Base-by-base conservation (phyloP, 306 rosid genomes). In the Dryas octopetala region DNA sequence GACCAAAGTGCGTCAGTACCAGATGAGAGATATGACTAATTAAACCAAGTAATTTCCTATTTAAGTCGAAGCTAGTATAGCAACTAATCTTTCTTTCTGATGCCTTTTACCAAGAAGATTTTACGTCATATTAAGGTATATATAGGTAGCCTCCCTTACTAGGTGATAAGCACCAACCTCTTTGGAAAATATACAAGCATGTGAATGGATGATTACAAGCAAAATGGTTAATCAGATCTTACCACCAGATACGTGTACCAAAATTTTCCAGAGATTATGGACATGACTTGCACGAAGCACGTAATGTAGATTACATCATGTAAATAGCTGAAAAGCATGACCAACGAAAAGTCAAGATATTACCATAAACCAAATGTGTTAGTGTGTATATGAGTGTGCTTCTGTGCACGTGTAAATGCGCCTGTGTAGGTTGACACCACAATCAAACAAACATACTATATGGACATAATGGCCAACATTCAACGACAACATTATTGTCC, bases 231-330 rank as follows among this genome's bases (percentile, higher is more conserved):
- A 71, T 44, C 16, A 71, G 76, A 69, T 62, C 91, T 87, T 85
- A 95, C 97, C 96, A 87, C 87, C 74, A 95, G 84, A 88, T 89
- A 90, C 9, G 86, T 86, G 83, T 85, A 91, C 96, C 96, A 95
- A 76, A 95, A 91, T 72, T 87, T 95, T 78, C 90, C 99, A 16
- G 99, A 95, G 84, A 95, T 63, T 79, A 95, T 86, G 80, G 99
- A 95, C 84, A 84, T 81, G 61, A 95, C 77, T 89, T 95, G 99
- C 78, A 95, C 99, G 53, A 95, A 92, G 92, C 97, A 78, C 66
- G 99, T 90, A 69, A 95, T 95, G 86, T 93, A 93, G 79, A 93
- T 89, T 76, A 93, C 83, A 78, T 93, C 98, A 58, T 90, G 98
- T 66, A 93, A 83, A 86, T 92, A 94, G 80, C 96, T 91, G 92